These are phyloP conservation scores for Geosiphon pyriformis DNA, from an alignment of 192 early-diverging fungal species.

Conservation along the genomic window DNA sequence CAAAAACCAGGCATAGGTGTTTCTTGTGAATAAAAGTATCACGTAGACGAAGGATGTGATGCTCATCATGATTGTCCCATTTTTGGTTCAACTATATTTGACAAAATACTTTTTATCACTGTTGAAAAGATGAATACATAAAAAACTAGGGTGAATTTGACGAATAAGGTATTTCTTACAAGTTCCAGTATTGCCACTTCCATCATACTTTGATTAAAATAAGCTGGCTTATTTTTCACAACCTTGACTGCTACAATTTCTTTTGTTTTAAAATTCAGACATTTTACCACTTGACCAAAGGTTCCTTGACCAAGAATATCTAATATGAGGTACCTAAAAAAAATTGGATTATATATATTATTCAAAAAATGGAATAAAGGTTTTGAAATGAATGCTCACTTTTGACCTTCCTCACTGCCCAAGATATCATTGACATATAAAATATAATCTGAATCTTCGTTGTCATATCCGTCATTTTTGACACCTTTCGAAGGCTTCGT, in stretches of 20 bases:
- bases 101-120: background rate
- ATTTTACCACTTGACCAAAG: slow-evolving; percentile 98
- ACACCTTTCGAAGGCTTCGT: slow-evolving; percentile 90
- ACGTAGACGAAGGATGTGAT: slow-evolving; percentile 83
- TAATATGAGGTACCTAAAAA: slow-evolving; percentile 78
- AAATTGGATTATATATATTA: background rate
- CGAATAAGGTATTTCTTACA: slow-evolving; percentile 35
- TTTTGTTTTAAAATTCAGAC: slow-evolving; percentile 87
- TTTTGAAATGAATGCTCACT: slow-evolving; percentile 53
- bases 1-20: slow-evolving; percentile 96
- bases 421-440: slow-evolving; percentile 95
- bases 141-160: background rate
- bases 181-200: slow-evolving; percentile 91
- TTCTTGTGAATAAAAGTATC: slow-evolving; percentile 91
- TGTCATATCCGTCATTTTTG: slow-evolving; percentile 90
- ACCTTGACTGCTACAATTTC: slow-evolving; percentile 93
- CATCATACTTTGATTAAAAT: slow-evolving; percentile 96
- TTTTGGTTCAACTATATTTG: slow-evolving; percentile 80
- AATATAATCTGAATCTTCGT: slow-evolving; percentile 94
- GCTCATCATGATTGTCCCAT: slow-evolving; percentile 81
- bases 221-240: slow-evolving; percentile 96
- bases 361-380: no score
- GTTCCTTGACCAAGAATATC: slow-evolving; percentile 95
- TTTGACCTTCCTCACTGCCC: slow-evolving; percentile 82
- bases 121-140: slow-evolving; percentile 4